Evolutionary conservation across 2,329 filamentous ascomycete genomes (phyloP), one percentile per base, ranked within the genome.

Genomic region (Phyllosticta citriasiana): DNA sequence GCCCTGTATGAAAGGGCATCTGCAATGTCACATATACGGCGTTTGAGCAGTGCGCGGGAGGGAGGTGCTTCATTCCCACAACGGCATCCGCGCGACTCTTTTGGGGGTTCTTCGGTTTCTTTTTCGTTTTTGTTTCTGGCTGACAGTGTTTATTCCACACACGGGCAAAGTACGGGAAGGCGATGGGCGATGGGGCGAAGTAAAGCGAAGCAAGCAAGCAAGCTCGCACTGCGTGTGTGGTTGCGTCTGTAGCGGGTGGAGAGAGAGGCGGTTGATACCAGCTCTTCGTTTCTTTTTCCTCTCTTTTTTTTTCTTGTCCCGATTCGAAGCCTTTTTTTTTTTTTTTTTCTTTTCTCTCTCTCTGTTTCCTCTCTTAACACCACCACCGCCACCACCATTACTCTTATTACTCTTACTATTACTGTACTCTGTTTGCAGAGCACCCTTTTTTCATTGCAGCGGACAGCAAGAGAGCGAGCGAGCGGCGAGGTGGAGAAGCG

Each of bases 11-110:
- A 22, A 52, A 40, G 50, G 60, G 55, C 51, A 33, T 26, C 26
- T 57, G 33, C 25, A 57, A 57, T 58, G 56, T 62, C 55, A 57
- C 55, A 62, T 54, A 62, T 58, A 62, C 60, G 60, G 60, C 60
- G 60, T 62, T 62, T 55, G 60, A 62, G 12, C 53, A 61, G 55
- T 57, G 55, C 55, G 59, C 26, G 58, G 58, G 53, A 30, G 27
- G 14, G 33, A 40, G 33, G 14, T 61, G 59, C 50, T 47, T 57
- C 27, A 40, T 57, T 57, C 27, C 40, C 47, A 56, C 27, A 30
- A 30, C 59, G 59, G 54, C 59, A 61, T 56, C 50, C 54, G 54
- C 54, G 54, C 47, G 47, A 40, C 33, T 61, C 35, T 53, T 22
- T 40, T 40, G 33, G 33, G 33, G 33, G 33, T 16, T 40, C 33